Percentiles rank a stretch among this genome's conserved stretches.
These are phyloP conservation scores for Xylaria castorea DNA, from an alignment of 495 filamentous ascomycete genomes.

Conservation along the genomic window DNA sequence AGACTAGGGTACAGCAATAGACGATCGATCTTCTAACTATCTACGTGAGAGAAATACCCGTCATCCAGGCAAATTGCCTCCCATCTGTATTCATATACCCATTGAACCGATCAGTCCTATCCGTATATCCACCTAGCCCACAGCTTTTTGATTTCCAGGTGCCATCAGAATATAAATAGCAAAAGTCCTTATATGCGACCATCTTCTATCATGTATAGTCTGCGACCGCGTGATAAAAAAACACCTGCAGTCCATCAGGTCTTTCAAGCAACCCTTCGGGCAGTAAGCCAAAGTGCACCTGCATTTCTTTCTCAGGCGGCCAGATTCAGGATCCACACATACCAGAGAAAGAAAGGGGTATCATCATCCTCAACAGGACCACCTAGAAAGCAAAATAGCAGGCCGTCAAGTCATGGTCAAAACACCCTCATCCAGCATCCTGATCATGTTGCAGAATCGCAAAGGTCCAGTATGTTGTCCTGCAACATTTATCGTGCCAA, in stretches of 20 bases:
- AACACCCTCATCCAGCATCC: background rate
- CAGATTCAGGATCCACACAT: background rate
- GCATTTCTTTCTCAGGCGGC: background rate
- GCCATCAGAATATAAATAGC: background rate
- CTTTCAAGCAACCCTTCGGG: background rate
- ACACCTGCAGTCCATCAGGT: background rate
- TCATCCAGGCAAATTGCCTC: background rate
- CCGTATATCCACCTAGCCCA: background rate
- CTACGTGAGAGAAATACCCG: constrained; percentile 7
- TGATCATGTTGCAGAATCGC: background rate
- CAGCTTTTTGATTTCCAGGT: background rate
- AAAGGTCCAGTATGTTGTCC: background rate
- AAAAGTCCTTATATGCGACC: background rate
- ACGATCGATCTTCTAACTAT: background rate
- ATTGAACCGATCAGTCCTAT: background rate
- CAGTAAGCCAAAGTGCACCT: background rate
- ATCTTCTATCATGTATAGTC: background rate
- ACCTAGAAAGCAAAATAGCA: background rate
- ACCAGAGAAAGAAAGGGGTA: background rate
- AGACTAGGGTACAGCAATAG: background rate
- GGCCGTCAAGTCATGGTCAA: background rate
- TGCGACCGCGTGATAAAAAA: background rate
- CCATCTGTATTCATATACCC: constrained; percentile 9
- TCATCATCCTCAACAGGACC: background rate
- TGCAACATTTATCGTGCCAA: background rate